Percentiles rank a stretch among this genome's conserved stretches.
Conservation (phyloP, 805 yeast species). For the Ascoidea tarda region DNA sequence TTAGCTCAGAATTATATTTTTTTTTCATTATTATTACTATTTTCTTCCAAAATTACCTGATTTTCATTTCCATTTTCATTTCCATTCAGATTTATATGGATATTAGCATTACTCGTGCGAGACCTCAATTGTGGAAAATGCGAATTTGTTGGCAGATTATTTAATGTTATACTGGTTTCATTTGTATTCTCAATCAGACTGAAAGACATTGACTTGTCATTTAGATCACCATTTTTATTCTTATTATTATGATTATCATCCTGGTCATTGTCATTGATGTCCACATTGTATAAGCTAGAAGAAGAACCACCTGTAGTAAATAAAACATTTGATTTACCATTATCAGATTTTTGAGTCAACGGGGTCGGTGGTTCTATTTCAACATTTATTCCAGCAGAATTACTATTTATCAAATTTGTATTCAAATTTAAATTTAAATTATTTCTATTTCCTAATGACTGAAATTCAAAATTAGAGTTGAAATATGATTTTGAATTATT, state of each 20-base stretch:
- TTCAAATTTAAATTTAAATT: slow-evolving; percentile 4
- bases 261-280: neutral
- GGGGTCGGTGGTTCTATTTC: neutral
- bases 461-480: slow-evolving; percentile 3
- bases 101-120: too few relatives aligned
- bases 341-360: neutral
- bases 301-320: slow-evolving; percentile 8
- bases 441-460: neutral
- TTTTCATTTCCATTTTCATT: too few relatives aligned
- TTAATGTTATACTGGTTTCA: too few relatives aligned
- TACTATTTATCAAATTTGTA: slow-evolving; percentile 1
- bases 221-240: neutral
- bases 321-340: neutral
- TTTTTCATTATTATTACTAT: too few relatives aligned
- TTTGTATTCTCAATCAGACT: too few relatives aligned
- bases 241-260: neutral
- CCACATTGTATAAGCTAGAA: slow-evolving; percentile 8
- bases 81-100: too few relatives aligned
- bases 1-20: too few relatives aligned
- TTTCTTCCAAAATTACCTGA: too few relatives aligned
- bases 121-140: too few relatives aligned
- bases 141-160: too few relatives aligned
- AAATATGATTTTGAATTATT: slow-evolving; percentile 2
- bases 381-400: neutral
- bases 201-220: neutral